Base-by-base conservation (phyloP, 306 rosid genomes). In the Quercus glauca region DNA sequence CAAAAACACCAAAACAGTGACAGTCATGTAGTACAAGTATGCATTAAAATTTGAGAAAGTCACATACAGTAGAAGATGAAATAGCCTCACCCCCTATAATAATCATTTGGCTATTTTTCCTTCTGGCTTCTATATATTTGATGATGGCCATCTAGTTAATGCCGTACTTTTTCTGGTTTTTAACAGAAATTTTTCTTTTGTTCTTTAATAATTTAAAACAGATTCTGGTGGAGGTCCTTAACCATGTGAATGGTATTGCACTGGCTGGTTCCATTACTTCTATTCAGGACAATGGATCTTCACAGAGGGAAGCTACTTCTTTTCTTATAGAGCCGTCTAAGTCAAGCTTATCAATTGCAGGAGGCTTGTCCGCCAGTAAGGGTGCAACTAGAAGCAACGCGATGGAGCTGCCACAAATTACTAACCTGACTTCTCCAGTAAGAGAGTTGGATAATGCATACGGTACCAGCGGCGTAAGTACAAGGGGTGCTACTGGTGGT, bases 171-270 rank as follows among this genome's bases (percentile, higher is more conserved):
- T 85, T 81, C 33, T 74, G 41, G 71, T 68, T 79, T 79, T 78
- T 76, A 78, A 77, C 79, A 55, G 60, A 18, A 49, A 70, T 83
- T 82, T 86, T 76, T 57, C 75, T 71, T 79, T 73, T 82, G 68
- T 79, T 84, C 73, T 77, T 45, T 81, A 85, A 73, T 73, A 17
- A 61, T 77, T 78, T 78, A 73, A 73, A 74, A 74, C 90, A 95
- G 99, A 91, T 95, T 85, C 97, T 95, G 83, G 94, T 95, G 86
- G 99, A 95, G 90, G 92, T 95, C 82, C 81, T 88, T 69, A 87
- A 69, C 92, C 88, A 76, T 86, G 83, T 79, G 75, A 92, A 86
- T 87, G 81, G 79, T 83, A 85, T 53, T 41, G 81, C 79, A 59
- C 77, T 81, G 57, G 82, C 76, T 73, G 80, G 83, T 73, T 76